These are phyloP conservation scores for Artemisia annua DNA, from an alignment of 129 eudicot species.

Conservation along the genomic window DNA sequence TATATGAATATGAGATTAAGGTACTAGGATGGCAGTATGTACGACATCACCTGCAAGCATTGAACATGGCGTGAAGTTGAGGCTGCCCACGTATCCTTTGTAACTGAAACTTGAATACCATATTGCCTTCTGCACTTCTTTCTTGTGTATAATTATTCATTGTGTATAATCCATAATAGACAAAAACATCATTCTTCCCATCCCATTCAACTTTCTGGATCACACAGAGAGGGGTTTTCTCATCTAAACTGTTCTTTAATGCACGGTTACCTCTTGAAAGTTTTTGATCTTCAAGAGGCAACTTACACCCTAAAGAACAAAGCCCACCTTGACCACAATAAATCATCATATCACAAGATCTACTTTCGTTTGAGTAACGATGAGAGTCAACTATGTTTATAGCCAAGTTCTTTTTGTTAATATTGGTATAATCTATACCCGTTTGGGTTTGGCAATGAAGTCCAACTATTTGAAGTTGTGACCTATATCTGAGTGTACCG, in stretches of 20 bases:
- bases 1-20: too few relatives aligned
- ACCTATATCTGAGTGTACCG: conserved; percentile 39
- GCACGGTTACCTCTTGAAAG: conserved; percentile 47
- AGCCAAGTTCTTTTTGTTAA: conserved; percentile 40
- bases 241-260: conserved; percentile 37
- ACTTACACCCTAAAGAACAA: not conserved
- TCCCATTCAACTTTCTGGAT: conserved; percentile 1
- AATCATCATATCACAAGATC: conserved; percentile 25
- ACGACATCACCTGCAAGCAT: not conserved
- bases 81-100: conserved; percentile 37
- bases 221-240: conserved; percentile 32
- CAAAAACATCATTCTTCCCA: not conserved
- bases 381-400: conserved; percentile 55
- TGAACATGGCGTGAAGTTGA: conserved; percentile 16
- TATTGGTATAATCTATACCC: conserved; percentile 49
- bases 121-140: conserved; percentile 39
- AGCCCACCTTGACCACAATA: conserved; percentile 64
- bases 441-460: conserved; percentile 40
- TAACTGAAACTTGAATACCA: conserved; percentile 46
- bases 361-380: conserved; percentile 38
- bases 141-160: conserved; percentile 29
- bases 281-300: conserved; percentile 38
- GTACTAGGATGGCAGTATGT: too few relatives aligned
- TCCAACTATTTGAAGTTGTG: conserved; percentile 53
- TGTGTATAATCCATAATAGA: conserved; percentile 43